Evolutionary conservation across 2,329 filamentous ascomycete genomes (phyloP), one percentile per base, ranked within the genome.

Genomic region (Fusarium sp.): DNA sequence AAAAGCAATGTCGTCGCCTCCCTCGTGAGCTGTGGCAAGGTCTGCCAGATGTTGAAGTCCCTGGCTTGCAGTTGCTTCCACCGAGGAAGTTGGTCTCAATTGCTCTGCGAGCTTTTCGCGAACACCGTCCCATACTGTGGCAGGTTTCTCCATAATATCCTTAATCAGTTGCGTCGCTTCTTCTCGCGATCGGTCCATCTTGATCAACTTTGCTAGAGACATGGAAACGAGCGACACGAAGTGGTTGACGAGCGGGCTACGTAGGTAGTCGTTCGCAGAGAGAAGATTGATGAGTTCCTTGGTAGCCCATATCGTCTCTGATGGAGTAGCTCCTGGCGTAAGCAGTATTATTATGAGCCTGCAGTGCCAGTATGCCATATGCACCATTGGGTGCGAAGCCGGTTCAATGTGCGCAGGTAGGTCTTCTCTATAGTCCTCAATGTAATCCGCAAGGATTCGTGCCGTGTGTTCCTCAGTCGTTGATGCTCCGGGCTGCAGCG

Each of bases 351-450:
- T 83, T 18, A 93, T 81, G 10, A 92, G 82, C 64, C 89, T 87
- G 69, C 87, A 84, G 76, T 92, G 89, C 86, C 91, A 92, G 78
- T 91, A 92, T 18, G 86, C 86, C 26, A 93, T 82, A 70, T 91
- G 87, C 3, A 92, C 82, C 33, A 90, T 75, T 5, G 87, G 86
- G 49, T 85, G 82, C 4, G 81, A 79, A 0, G 79, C 74, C 6
- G 84, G 83, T 23, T 87, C 86, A 28, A 89, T 80, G 42, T 84
- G 83, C 13, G 82, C 79, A 5, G 90, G 88, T 3, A 92, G 82
- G 55, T 87, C 84, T 76, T 91, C 88, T 9, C 88, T 85, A 76
- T 90, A 91, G 59, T 89, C 83, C 72, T 92, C 90, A 42, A 80
- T 75, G 46, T 80, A 80, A 62, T 81, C 79, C 8, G 60, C 70